Evolutionary conservation across 208 protist species (phyloP).

Genomic region (Lotmaria passim): DNA sequence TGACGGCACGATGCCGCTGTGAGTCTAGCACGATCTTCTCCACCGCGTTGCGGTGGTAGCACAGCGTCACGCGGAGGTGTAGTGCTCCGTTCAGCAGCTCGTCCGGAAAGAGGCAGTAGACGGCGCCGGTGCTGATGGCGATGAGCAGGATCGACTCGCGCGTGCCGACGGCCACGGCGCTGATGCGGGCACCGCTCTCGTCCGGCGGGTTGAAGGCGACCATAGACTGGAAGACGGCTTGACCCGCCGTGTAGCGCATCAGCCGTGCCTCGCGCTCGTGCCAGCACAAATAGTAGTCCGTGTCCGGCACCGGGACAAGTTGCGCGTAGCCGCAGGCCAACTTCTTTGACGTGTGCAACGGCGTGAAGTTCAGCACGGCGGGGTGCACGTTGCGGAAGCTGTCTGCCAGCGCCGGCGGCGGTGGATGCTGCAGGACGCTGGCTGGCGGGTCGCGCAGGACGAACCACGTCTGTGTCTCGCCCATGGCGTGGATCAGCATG

Average conservation of each 20-base stretch:
- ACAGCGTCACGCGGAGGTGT: conserved; percentile 57
- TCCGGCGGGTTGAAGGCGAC: conserved; percentile 53
- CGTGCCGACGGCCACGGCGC: conserved; percentile 53
- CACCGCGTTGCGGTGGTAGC: conserved; percentile 70
- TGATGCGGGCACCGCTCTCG: conserved; percentile 58
- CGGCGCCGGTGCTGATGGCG: conserved; percentile 58
- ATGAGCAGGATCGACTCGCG: conserved; percentile 75
- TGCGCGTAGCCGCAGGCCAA: conserved; percentile 42
- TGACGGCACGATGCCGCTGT: conserved; percentile 55
- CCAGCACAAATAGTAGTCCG: conserved; percentile 70
- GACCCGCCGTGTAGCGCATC: conserved; percentile 59
- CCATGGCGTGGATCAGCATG: conserved; percentile 75
- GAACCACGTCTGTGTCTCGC: conserved; percentile 54
- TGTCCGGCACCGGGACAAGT: conserved; percentile 65
- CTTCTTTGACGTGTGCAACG: conserved; percentile 35
- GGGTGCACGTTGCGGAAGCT: conserved; percentile 35
- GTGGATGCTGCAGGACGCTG: conserved; percentile 36
- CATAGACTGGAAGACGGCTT: conserved; percentile 50
- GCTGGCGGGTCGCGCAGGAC: conserved; percentile 47
- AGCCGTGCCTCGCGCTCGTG: conserved; percentile 59
- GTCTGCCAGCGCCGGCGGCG: conserved; percentile 38
- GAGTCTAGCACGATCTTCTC: conserved; percentile 56
- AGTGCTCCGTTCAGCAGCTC: conserved; percentile 26
- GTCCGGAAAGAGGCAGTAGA: conserved; percentile 76
- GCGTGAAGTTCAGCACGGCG: conserved; percentile 55